phyloP scores from a whole-genome alignment of 2,329 filamentous ascomycete species.

The Fusarium sp. region DNA sequence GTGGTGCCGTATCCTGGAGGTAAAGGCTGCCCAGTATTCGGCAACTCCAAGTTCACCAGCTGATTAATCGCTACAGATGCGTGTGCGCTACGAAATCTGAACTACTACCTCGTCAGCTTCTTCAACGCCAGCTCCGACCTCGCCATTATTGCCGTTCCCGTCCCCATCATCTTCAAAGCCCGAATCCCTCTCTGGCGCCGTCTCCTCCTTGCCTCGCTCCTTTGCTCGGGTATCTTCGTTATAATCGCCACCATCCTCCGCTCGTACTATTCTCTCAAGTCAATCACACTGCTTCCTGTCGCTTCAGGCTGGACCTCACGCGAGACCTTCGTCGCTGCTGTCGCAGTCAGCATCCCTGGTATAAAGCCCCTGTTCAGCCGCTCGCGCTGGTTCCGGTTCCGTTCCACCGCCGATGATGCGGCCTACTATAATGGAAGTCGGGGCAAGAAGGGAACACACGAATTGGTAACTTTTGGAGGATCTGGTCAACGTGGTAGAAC shows the following conservation, averaged over 20 bases:
- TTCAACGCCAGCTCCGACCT: constrained; percentile 7
- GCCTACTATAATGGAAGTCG: background rate
- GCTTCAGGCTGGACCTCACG: background rate
- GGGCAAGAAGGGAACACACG: background rate
- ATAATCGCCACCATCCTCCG: background rate
- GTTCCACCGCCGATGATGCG: background rate
- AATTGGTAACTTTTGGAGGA: background rate
- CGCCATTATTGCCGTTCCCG: background rate
- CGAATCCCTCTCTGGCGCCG: background rate
- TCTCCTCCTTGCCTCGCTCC: background rate
- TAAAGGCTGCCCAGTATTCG: background rate
- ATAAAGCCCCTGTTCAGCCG: constrained; percentile 6
- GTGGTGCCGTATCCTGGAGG: constrained; percentile 7
- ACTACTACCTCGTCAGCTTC: constrained; percentile 5
- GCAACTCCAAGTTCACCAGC: background rate
- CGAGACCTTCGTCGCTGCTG: background rate
- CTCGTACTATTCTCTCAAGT: background rate
- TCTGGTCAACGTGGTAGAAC: background rate
- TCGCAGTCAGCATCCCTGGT: constrained; percentile 3
- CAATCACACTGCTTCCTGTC: background rate
- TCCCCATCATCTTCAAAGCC: background rate
- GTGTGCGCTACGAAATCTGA: constrained; percentile 2
- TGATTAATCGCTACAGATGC: background rate
- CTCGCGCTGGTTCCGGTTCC: background rate
- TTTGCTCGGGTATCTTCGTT: background rate